A percentile compares a stretch with the other conserved stretches of the same genome.
Conservation (phyloP, 306 rosid genomes). For the Cyclanthera cordifolia region DNA sequence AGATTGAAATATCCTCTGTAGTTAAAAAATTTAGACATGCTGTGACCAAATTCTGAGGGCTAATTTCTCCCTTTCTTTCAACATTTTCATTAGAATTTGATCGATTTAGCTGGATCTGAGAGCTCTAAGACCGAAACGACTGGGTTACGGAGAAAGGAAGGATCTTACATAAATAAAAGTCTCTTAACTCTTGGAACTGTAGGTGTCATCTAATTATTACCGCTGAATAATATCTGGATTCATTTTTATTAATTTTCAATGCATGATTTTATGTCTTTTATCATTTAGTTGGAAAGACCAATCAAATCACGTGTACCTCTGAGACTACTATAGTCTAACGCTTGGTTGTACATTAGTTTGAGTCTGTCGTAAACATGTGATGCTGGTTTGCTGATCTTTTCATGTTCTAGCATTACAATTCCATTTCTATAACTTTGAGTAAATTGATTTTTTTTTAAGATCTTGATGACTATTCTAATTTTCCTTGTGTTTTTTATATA, state of each 20-base stretch:
- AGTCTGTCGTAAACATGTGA: neutral
- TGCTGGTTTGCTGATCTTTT: neutral
- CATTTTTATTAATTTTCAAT: neutral
- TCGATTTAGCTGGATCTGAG: constrained; percentile 99
- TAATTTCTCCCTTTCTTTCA: neutral
- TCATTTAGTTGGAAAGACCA: neutral
- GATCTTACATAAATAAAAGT: constrained; percentile 97
- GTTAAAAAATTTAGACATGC: neutral
- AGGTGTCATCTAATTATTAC: constrained; percentile 24
- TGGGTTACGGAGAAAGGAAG: constrained; percentile 94
- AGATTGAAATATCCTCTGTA: constrained; percentile 15
- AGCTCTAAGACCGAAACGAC: constrained; percentile 99
- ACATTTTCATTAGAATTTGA: constrained; percentile 48
- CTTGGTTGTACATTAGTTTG: neutral
- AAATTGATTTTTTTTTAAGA: neutral
- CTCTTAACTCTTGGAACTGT: constrained; percentile 99
- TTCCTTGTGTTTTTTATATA: neutral
- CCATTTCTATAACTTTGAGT: neutral
- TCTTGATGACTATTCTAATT: neutral
- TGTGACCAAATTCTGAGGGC: neutral
- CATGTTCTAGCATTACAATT: neutral
- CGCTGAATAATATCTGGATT: neutral
- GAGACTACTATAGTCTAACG: neutral
- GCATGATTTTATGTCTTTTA: neutral
- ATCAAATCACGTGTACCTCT: neutral